Base-by-base conservation (phyloP, 2,329 filamentous ascomycete genomes). In the Elsinoe arachidis region DNA sequence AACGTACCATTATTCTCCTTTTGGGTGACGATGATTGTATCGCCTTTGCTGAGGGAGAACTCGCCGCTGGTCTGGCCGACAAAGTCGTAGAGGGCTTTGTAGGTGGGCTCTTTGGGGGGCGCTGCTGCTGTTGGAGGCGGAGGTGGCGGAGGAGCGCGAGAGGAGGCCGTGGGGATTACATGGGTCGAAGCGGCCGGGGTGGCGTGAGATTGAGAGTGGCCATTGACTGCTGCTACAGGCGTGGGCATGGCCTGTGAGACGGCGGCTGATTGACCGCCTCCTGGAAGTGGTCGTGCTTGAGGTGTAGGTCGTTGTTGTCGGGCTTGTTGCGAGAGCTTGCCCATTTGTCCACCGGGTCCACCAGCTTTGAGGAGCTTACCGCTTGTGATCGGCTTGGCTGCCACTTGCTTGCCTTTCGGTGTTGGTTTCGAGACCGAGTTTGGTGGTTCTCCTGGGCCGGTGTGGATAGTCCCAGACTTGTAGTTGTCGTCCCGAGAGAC, bases 81-180 rank as follows among this genome's bases (percentile, higher is more conserved):
- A 70, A 97, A 99, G 66, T 96, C 91, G 71, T 97, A 99, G 47
- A 97, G 72, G 3, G 90, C 93, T 75, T 90, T 93, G 66, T 88
- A 95, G 64, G 85, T 89, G 26, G 89, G 83, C 70, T 91, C 92
- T 65, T 77, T 78, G 9, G 79, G 74, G 33, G 79, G 78, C 37
- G 79, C 71, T 39, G 78, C 78, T 7, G 82, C 79, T 41, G 86
- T 77, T 17, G 84, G 77, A 12, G 86, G 79, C 2, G 87, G 80
- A 14, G 88, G 83, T 0, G 86, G 86, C 39, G 80, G 84, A 30
- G 73, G 72, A 19, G 77, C 78, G 58, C 83, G 76, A n/a, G 68
- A 70, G n/a, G 73, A 57, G 5, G 65, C 59, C 21, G 72, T 66
- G 11, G 73, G 73, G n/a, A 65, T 44, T 58, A 30, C 78, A 58